Evolutionary conservation across 257 asterid genomes (phyloP).

Genomic region (Capsicum rhomboideum): DNA sequence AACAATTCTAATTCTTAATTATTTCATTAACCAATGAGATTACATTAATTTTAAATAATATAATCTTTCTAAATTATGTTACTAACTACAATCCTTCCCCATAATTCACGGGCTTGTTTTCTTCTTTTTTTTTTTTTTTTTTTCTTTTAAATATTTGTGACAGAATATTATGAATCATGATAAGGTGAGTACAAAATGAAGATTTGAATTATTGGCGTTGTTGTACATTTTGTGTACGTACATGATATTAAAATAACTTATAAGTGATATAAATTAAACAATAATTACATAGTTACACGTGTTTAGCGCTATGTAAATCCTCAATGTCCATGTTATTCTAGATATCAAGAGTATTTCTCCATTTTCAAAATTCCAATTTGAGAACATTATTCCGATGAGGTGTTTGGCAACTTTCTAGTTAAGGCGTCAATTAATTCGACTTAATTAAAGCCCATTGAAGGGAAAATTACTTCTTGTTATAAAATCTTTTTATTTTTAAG

Average conservation of each 20-base stretch:
- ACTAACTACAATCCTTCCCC: conserved; percentile 4
- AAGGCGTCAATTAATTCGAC: too few relatives aligned
- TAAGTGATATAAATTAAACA: background rate
- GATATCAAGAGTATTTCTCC: background rate
- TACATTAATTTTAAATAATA: background rate
- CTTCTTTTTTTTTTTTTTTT: background rate
- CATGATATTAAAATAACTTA: background rate
- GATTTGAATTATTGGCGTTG: background rate
- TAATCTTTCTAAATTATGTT: background rate
- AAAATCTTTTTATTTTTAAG: background rate
- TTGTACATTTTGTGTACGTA: background rate
- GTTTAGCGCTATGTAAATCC: background rate
- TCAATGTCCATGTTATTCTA: background rate
- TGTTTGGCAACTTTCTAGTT: too few relatives aligned
- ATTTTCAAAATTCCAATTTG: background rate
- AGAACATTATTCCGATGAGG: too few relatives aligned
- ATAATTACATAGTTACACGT: too few relatives aligned
- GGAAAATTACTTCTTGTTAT: background rate
- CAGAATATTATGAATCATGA: background rate
- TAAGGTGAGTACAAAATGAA: background rate
- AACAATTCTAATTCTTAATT: background rate
- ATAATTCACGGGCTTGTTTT: background rate
- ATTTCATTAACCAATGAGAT: background rate
- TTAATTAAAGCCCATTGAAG: too few relatives aligned
- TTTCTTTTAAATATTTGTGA: background rate